Evolutionary conservation across 1,139 yeast species (phyloP).

Genomic region (Taphrina confusa): DNA sequence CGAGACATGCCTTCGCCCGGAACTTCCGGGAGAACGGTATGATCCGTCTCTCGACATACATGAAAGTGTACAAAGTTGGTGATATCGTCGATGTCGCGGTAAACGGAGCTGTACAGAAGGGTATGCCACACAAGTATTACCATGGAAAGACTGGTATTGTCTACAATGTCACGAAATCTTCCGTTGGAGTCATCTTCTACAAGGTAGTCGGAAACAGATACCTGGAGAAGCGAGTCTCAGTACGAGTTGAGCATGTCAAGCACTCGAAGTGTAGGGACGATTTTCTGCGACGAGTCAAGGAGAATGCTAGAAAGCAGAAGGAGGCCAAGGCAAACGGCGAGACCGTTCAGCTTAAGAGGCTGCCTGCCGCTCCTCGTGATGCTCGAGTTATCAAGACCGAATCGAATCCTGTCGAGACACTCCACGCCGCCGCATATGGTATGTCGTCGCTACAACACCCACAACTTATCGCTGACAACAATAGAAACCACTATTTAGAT

Average conservation of each 20-base stretch:
- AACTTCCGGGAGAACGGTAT: slow-evolving; percentile 38
- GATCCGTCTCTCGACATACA: slow-evolving; percentile 76
- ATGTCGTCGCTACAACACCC: slow-evolving; percentile 93
- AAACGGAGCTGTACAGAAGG: slow-evolving; percentile 95
- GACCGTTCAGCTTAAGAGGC: slow-evolving; percentile 91
- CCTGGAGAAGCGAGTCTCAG: slow-evolving; percentile 97
- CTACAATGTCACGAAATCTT: slow-evolving; percentile 96
- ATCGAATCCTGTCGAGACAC: slow-evolving; percentile 88
- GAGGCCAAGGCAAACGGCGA: slow-evolving; percentile 96
- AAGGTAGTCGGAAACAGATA: slow-evolving; percentile 99
- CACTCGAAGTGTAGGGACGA: slow-evolving; percentile 99
- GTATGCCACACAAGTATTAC: slow-evolving; percentile 99
- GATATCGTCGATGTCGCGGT: slow-evolving; percentile 99
- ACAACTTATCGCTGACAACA: not conserved
- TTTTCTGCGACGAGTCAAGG: slow-evolving; percentile 96
- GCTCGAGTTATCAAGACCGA: slow-evolving; percentile 77
- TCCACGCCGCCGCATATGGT: slow-evolving; percentile 99
- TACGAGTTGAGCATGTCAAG: slow-evolving; percentile 98
- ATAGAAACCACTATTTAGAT: slow-evolving; percentile 21
- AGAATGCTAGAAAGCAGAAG: slow-evolving; percentile 87
- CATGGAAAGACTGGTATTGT: slow-evolving; percentile 99
- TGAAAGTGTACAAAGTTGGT: slow-evolving; percentile 97
- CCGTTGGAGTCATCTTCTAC: slow-evolving; percentile 97
- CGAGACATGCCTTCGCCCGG: slow-evolving; percentile 38
- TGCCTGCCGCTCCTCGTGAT: slow-evolving; percentile 96